These are phyloP conservation scores for Delonix regia DNA, from an alignment of 306 rosid genomes.

Conservation along the genomic window DNA sequence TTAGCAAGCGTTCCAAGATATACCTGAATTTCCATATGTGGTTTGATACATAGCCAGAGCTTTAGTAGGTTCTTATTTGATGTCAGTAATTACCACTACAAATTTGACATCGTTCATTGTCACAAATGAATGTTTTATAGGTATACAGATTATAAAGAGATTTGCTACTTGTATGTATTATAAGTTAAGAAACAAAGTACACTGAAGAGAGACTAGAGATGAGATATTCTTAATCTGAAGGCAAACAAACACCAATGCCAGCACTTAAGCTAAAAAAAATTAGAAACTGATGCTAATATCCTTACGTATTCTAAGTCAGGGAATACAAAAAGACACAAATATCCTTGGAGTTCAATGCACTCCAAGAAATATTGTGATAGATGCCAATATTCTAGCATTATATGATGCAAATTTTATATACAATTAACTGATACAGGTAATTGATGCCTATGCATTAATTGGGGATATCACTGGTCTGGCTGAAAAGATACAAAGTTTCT, in stretches of 20 bases:
- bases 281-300: not conserved
- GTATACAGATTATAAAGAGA: not conserved
- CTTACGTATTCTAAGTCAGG: not conserved
- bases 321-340: not conserved
- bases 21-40: conserved; percentile 1
- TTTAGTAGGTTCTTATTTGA: conserved; percentile 16
- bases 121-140: not conserved
- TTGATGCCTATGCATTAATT: conserved; percentile 95
- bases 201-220: not conserved
- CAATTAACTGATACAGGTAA: conserved; percentile 66
- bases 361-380: not conserved
- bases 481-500: conserved; percentile 98
- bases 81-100: not conserved
- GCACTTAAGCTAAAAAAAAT: not conserved
- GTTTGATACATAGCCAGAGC: conserved; percentile 7
- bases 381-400: not conserved
- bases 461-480: conserved; percentile 96
- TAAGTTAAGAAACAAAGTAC: not conserved
- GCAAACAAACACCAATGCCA: not conserved
- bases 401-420: conserved; percentile 28
- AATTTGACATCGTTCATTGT: conserved; percentile 6
- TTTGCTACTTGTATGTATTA: conserved; percentile 23
- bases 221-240: not conserved
- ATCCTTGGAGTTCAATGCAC: not conserved
- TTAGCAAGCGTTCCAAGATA: conserved; percentile 8